A percentile compares a stretch with the other conserved stretches of the same genome.
Evolutionary conservation across 2,329 filamentous ascomycete species (phyloP).

Genomic region (Stachybotrys chlorohalonatus): DNA sequence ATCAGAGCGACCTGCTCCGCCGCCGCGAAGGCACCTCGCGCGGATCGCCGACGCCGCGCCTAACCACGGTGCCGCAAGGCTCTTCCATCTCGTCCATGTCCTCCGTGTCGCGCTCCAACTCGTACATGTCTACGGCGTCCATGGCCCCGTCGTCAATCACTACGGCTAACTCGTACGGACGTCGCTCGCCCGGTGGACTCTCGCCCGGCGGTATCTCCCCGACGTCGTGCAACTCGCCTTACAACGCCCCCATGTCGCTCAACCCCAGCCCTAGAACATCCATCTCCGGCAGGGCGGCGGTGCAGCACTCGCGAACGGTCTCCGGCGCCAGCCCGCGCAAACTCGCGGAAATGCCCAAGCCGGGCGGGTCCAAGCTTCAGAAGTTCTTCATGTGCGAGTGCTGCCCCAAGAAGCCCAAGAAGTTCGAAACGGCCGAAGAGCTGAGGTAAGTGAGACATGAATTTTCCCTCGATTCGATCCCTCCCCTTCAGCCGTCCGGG

Average conservation of each 20-base stretch:
- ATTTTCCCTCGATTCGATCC: background rate
- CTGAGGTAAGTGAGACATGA: conserved; percentile 55
- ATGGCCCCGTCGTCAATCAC: conserved; percentile 32
- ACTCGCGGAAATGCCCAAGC: conserved; percentile 39
- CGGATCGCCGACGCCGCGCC: conserved; percentile 43
- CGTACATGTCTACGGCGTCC: conserved; percentile 37
- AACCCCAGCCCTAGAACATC: conserved; percentile 40
- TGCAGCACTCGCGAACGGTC: conserved; percentile 32
- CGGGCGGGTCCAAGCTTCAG: conserved; percentile 37
- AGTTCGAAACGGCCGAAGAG: conserved; percentile 79
- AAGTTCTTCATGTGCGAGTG: conserved; percentile 72
- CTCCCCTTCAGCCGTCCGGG: background rate
- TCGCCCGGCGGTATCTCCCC: conserved; percentile 44
- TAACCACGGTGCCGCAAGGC: conserved; percentile 36
- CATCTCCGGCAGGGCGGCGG: conserved; percentile 26
- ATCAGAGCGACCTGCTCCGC: conserved; percentile 34
- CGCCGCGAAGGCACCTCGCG: conserved; percentile 39
- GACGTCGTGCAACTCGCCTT: conserved; percentile 39
- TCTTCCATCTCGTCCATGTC: conserved; percentile 34
- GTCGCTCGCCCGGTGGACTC: conserved; percentile 34
- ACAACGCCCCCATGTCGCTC: conserved; percentile 36
- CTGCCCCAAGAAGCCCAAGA: conserved; percentile 94
- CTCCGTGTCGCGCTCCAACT: conserved; percentile 33
- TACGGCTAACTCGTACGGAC: conserved; percentile 34
- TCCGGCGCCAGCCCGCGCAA: conserved; percentile 43